Evolutionary conservation across 2,329 filamentous ascomycete genomes (phyloP), one percentile per base, ranked within the genome.

Genomic region (Fusarium guadeloupense): DNA sequence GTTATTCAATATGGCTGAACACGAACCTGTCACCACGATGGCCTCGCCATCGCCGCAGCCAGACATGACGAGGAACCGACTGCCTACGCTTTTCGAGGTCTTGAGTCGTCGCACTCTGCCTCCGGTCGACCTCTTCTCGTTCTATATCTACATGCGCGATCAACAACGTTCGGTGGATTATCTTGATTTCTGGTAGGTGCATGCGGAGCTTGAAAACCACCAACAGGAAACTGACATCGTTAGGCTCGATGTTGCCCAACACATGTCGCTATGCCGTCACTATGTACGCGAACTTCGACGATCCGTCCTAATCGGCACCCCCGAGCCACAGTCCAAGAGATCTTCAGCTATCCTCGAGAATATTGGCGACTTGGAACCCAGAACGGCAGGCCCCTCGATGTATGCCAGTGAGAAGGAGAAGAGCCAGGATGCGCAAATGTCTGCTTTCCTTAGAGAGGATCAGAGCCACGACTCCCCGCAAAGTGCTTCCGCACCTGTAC

Each of bases 141-240:
- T 99, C 81, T 99, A 99, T 79, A 99, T 99, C 70, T 99, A 97
- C 79, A 99, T 99, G 95, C 88, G 95, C 71, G 96, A 99, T 76
- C 93, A 97, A 78, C 95, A 99, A 77, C 88, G 93, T 75, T 97
- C 94, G 8, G 95, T 99, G 12, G 95, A 99, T 73, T 99, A 99
- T 71, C 81, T 99, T 35, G 95, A 99, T 75, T 99, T 99, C 77
- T 99, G 96, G 95, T 98, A 81, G 54, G 86, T 74, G 14, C 9
- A 52, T 41, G 28, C 39, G 16, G 20, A 28, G 37, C 21, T 20
- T 21, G 14, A 8, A 23, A 46, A 28, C n/a, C 4, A 12, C 25
- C 9, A 21, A 13, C 26, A 20, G 14, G 13, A 23, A 10, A 33
- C 68, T 71, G 23, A 71, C 68, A 35, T 37, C 6, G 12, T 16